Conservation (phyloP, 1,139 yeast species). For the Hyphopichia fennica region DNA sequence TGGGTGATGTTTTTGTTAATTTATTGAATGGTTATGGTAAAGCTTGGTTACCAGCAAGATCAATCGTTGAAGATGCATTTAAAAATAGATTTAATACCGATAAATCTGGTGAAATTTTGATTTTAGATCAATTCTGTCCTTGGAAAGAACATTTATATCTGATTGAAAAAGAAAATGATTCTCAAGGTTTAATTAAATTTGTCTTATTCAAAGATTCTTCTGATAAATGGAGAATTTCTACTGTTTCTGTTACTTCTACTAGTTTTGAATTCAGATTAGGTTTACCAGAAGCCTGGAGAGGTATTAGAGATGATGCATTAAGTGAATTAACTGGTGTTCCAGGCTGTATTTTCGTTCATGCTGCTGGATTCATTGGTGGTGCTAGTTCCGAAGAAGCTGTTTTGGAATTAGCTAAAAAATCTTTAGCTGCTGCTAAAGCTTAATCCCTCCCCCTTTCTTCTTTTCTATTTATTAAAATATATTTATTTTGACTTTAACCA, state of each 20-base stretch:
- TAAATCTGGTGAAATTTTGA: slow-evolving; percentile 67
- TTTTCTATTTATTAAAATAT: neutral
- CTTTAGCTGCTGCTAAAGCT: slow-evolving; percentile 12
- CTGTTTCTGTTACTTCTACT: slow-evolving; percentile 73
- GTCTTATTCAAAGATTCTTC: slow-evolving; percentile 78
- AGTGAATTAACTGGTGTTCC: slow-evolving; percentile 71
- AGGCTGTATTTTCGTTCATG: slow-evolving; percentile 90
- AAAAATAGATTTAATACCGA: slow-evolving; percentile 53
- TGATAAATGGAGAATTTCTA: slow-evolving; percentile 83
- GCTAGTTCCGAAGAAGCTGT: slow-evolving; percentile 80
- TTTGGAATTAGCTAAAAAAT: slow-evolving; percentile 64
- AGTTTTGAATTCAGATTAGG: slow-evolving; percentile 86
- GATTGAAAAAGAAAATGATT: slow-evolving; percentile 62
- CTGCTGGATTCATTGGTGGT: slow-evolving; percentile 98
- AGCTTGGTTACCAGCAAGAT: slow-evolving; percentile 90
- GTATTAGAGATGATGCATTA: slow-evolving; percentile 83
- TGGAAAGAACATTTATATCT: slow-evolving; percentile 92
- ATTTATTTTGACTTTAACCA: neutral
- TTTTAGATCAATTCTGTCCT: slow-evolving; percentile 75
- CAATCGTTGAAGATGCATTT: slow-evolving; percentile 71
- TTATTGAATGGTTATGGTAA: slow-evolving; percentile 72
- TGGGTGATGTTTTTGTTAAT: slow-evolving; percentile 77
- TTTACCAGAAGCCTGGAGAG: slow-evolving; percentile 90
- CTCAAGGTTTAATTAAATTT: slow-evolving; percentile 63
- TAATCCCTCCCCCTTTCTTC: neutral